Conservation (phyloP, 192 early-diverging fungal genomes). For the Coemansia sp. region DNA sequence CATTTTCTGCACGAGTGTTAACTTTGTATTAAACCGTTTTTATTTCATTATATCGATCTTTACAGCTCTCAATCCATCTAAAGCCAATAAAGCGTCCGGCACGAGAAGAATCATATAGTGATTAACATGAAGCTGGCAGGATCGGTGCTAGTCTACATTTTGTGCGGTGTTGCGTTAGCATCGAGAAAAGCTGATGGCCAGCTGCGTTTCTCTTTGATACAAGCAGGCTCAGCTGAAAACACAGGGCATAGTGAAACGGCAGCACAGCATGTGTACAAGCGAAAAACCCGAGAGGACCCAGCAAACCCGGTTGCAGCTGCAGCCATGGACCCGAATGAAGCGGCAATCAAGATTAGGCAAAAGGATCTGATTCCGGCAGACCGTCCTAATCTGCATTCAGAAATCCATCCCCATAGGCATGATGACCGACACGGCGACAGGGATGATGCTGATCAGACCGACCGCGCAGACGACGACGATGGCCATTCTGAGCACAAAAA, state of each 20-base stretch:
- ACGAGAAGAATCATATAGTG: not conserved
- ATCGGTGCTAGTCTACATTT: slow-evolving; percentile 2
- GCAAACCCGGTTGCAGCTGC: slow-evolving; percentile 53
- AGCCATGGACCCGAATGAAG: slow-evolving; percentile 47
- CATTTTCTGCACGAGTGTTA: not conserved
- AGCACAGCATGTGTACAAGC: slow-evolving; percentile 14
- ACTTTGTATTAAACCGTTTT: not conserved
- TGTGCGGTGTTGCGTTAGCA: slow-evolving; percentile 9
- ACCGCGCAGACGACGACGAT: slow-evolving; percentile 10
- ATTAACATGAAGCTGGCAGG: slow-evolving; percentile 9
- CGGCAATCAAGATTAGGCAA: slow-evolving; percentile 48
- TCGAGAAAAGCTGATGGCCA: not conserved
- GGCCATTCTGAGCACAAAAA: slow-evolving; percentile 8
- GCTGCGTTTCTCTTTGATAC: not conserved
- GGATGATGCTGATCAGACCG: slow-evolving; percentile 11
- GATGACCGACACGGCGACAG: slow-evolving; percentile 7
- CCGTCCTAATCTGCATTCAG: slow-evolving; percentile 20
- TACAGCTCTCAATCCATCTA: no score
- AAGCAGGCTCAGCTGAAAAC: not conserved
- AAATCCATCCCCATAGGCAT: slow-evolving; percentile 23
- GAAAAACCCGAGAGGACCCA: slow-evolving; percentile 35
- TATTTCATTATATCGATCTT: no score
- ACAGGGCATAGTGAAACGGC: not conserved
- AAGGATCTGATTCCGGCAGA: slow-evolving; percentile 45
- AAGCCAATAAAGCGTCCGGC: not conserved